Percentiles rank a stretch among this genome's conserved stretches.
Conservation (phyloP, 768 basidiomycete genomes). For the Nevesoporus exiguus region DNA sequence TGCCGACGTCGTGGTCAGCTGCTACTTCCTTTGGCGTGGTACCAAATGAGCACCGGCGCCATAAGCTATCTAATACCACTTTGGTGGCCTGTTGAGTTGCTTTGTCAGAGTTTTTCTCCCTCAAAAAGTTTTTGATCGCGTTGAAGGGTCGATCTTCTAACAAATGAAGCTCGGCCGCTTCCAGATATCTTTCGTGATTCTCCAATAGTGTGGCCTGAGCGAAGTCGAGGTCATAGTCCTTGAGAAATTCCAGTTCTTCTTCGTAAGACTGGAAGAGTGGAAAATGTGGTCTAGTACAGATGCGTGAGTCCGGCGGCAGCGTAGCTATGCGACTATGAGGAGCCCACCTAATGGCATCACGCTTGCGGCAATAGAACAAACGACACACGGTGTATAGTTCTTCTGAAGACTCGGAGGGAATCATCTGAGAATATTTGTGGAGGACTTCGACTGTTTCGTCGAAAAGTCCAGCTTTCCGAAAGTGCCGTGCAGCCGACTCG, state of each 20-base stretch:
- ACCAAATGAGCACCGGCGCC: constrained; percentile 45
- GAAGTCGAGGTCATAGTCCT: constrained; percentile 49
- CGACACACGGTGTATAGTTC: constrained; percentile 45
- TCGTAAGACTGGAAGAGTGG: constrained; percentile 49
- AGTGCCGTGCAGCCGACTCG: constrained; percentile 43
- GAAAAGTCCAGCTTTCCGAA: constrained; percentile 47
- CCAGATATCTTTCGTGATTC: constrained; percentile 37
- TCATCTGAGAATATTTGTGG: constrained; percentile 27
- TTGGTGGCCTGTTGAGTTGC: constrained; percentile 35
- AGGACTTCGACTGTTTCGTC: constrained; percentile 52
- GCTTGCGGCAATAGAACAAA: constrained; percentile 41
- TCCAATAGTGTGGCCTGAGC: constrained; percentile 46
- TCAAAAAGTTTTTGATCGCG: constrained; percentile 46
- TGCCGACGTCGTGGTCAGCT: constrained; percentile 1
- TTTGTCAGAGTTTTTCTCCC: constrained; percentile 24
- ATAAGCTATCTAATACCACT: constrained; percentile 43
- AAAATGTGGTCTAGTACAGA: constrained; percentile 40
- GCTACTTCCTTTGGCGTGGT: constrained; percentile 5
- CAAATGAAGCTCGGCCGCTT: constrained; percentile 53
- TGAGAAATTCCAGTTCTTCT: constrained; percentile 54
- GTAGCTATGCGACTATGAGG: background rate
- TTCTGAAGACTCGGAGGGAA: constrained; percentile 31
- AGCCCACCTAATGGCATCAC: constrained; percentile 20
- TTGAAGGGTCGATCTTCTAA: constrained; percentile 43
- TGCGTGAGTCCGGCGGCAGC: background rate